A percentile compares a stretch with the other conserved stretches of the same genome.
Evolutionary conservation across 306 rosid species (phyloP).

Genomic region (Purshia tridentata): DNA sequence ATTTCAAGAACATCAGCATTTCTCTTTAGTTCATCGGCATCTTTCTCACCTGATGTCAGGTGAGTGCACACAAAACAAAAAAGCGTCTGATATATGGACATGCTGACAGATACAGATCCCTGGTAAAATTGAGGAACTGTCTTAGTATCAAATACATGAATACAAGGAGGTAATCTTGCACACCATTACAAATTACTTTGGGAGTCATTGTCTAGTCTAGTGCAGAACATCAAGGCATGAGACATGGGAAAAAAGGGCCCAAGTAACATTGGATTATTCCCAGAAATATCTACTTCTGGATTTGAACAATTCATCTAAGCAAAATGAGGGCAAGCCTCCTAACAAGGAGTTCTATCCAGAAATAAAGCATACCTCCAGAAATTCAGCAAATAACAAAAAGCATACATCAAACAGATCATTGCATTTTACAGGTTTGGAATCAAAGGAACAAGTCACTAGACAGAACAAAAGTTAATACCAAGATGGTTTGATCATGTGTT

Average conservation of each 20-base stretch:
- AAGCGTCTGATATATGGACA: conserved; percentile 85
- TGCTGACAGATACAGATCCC: conserved; percentile 92
- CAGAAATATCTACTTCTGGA: not conserved
- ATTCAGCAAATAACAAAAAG: not conserved
- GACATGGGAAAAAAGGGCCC: not conserved
- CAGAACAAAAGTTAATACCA: not conserved
- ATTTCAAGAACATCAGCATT: conserved; percentile 80
- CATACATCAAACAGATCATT: not conserved
- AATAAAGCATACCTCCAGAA: conserved; percentile 4
- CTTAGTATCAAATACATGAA: conserved; percentile 18
- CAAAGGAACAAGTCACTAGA: not conserved
- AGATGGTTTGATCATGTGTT: not conserved
- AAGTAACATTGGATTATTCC: not conserved
- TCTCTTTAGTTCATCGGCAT: conserved; percentile 69
- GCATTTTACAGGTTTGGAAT: not conserved
- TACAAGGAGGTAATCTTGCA: not conserved
- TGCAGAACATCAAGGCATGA: conserved; percentile 12
- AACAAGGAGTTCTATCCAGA: not conserved
- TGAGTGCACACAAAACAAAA: conserved; percentile 93
- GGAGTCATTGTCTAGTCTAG: conserved; percentile 13
- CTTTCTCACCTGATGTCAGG: conserved; percentile 85
- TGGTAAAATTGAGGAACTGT: conserved; percentile 38
- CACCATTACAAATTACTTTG: conserved; percentile 14
- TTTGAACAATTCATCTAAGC: not conserved
- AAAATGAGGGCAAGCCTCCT: conserved; percentile 6